Evolutionary conservation across 306 rosid genomes (phyloP).

Genomic region (Cucurbita ficifolia): DNA sequence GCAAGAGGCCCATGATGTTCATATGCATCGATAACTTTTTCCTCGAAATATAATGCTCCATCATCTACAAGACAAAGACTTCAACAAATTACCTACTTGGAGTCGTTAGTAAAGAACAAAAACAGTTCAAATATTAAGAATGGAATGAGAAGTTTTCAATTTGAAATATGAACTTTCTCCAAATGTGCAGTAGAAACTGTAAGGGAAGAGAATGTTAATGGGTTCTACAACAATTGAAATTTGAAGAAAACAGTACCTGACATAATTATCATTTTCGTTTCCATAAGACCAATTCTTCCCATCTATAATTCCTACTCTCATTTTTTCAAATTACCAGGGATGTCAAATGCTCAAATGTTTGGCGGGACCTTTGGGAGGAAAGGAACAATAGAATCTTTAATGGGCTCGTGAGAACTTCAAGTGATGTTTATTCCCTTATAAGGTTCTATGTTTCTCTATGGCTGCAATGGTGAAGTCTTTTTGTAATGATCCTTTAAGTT

Average conservation of each 20-base stretch:
- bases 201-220: not conserved
- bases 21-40: conserved; percentile 53
- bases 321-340: not conserved
- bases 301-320: not conserved
- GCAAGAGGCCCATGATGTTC: conserved; percentile 68
- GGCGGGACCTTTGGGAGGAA: not conserved
- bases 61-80: conserved; percentile 43
- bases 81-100: conserved; percentile 11
- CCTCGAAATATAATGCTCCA: conserved; percentile 76
- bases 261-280: not conserved
- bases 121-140: not conserved
- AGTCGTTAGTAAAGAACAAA: not conserved
- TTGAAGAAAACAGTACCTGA: not conserved
- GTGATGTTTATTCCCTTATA: no score
- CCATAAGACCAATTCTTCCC: not conserved
- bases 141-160: not conserved
- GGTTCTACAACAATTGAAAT: not conserved
- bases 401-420: not conserved
- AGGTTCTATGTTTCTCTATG: not conserved
- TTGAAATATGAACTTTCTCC: not conserved
- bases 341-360: not conserved
- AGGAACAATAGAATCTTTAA: not conserved
- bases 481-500: not conserved
- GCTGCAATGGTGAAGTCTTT: not conserved
- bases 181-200: not conserved